These are phyloP conservation scores for Nigrospora oryzae DNA, from an alignment of 2,329 filamentous ascomycete genomes.

Conservation along the genomic window DNA sequence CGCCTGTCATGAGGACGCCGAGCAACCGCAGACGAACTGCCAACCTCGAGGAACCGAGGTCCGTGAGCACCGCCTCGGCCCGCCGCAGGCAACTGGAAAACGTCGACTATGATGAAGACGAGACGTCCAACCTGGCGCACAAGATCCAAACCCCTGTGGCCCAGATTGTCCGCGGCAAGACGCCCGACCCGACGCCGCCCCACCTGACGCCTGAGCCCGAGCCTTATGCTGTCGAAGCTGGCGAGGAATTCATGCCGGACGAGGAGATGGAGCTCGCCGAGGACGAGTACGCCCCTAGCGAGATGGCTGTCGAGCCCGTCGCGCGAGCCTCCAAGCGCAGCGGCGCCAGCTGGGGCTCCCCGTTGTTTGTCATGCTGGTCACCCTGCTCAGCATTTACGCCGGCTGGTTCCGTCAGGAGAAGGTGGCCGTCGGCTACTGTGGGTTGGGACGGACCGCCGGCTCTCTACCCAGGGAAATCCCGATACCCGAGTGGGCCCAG, in stretches of 20 bases:
- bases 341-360: conserved; percentile 46
- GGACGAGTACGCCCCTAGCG: conserved; percentile 52
- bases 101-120: background rate
- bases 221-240: conserved; percentile 45
- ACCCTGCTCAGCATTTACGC: conserved; percentile 65
- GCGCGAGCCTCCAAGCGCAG: conserved; percentile 23
- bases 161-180: conserved; percentile 22
- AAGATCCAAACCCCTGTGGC: conserved; percentile 50
- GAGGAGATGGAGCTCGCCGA: conserved; percentile 74
- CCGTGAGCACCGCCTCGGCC: conserved; percentile 29
- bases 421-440: conserved; percentile 92
- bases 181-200: conserved; percentile 18
- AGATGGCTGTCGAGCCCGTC: conserved; percentile 33
- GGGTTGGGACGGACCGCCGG: conserved; percentile 63
- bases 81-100: conserved; percentile 26
- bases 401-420: conserved; percentile 86
- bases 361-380: conserved; percentile 63
- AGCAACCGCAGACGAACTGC: conserved; percentile 40
- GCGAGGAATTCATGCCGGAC: conserved; percentile 91
- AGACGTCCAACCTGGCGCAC: conserved; percentile 40
- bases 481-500: conserved; percentile 31
- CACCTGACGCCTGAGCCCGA: conserved; percentile 13
- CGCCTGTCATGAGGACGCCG: conserved; percentile 46
- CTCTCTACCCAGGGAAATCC: conserved; percentile 36
- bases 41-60: conserved; percentile 26